phyloP scores from a whole-genome alignment of 2,329 filamentous ascomycete species.

The Fusarium hainanense region DNA sequence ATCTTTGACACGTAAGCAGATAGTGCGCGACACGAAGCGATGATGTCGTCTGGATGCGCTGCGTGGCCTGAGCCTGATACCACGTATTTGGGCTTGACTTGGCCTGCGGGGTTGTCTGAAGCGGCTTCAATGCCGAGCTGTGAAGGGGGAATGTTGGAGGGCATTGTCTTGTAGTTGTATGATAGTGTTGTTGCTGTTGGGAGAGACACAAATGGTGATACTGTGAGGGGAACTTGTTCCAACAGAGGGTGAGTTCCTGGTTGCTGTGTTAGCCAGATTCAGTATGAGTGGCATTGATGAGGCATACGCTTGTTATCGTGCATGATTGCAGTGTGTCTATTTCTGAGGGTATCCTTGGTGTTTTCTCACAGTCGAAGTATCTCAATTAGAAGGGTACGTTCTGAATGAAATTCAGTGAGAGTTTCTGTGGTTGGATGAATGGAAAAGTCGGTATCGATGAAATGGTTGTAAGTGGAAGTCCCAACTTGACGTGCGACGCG shows the following conservation, averaged over 20 bases:
- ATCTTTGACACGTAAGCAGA: slow-evolving; percentile 78
- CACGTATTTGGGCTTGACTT: slow-evolving; percentile 76
- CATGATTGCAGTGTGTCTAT: slow-evolving; percentile 38
- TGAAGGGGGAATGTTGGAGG: slow-evolving; percentile 78
- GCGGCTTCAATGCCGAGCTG: slow-evolving; percentile 52
- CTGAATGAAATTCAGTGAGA: not conserved
- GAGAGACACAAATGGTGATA: slow-evolving; percentile 92
- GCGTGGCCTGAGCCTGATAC: slow-evolving; percentile 81
- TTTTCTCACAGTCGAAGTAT: not conserved
- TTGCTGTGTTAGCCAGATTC: slow-evolving; percentile 24
- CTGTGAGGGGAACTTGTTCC: slow-evolving; percentile 90
- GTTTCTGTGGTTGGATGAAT: not conserved
- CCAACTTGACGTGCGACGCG: not conserved
- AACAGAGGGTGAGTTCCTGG: slow-evolving; percentile 87
- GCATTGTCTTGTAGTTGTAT: slow-evolving; percentile 93
- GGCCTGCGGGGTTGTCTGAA: slow-evolving; percentile 49
- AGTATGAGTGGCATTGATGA: not conserved
- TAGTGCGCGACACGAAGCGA: slow-evolving; percentile 82
- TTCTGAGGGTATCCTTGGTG: not conserved
- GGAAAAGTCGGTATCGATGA: slow-evolving; percentile 1
- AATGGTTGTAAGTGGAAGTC: not conserved
- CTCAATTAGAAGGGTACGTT: not conserved
- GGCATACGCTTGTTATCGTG: slow-evolving; percentile 52
- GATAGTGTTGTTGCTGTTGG: slow-evolving; percentile 91
- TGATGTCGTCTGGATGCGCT: slow-evolving; percentile 87